phyloP scores from a whole-genome alignment of 2,329 filamentous ascomycete species.

The Paramyrothecium roridum region DNA sequence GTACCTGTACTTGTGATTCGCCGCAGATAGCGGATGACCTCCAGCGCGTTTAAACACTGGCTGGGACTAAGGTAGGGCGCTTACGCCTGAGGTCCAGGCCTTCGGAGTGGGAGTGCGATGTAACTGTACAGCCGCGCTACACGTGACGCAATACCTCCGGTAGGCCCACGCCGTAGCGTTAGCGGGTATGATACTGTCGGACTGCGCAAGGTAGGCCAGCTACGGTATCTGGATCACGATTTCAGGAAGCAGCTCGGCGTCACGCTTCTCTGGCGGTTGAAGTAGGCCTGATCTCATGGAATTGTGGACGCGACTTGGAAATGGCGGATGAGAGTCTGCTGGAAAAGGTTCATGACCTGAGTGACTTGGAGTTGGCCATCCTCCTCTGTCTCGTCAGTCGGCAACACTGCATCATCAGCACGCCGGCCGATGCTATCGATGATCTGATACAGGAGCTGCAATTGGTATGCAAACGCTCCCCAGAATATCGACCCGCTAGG shows the following conservation, averaged over 20 bases:
- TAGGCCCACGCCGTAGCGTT: not conserved
- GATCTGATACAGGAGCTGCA: constrained; percentile 71
- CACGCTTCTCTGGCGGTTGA: no score
- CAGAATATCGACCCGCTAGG: not conserved
- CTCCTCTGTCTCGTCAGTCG: constrained; percentile 77
- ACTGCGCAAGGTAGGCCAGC: no score
- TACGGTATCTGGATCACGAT: no score
- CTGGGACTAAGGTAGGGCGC: not conserved
- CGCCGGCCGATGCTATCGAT: constrained; percentile 58
- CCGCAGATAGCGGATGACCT: not conserved
- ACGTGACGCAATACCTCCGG: constrained; percentile 7
- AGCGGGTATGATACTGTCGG: not conserved
- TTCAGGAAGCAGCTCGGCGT: no score
- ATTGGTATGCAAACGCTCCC: constrained; percentile 46
- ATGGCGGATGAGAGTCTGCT: constrained; percentile 64
- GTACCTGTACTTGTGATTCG: no score
- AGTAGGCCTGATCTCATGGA: constrained; percentile 19
- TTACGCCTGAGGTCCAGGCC: not conserved
- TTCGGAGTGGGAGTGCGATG: not conserved
- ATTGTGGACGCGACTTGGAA: constrained; percentile 16
- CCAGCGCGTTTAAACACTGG: not conserved
- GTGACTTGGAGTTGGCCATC: constrained; percentile 83
- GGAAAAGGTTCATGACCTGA: constrained; percentile 71
- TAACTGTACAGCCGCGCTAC: not conserved
- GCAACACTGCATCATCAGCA: constrained; percentile 87